Conservation (phyloP, 768 basidiomycete genomes). For the Imleria badia region DNA sequence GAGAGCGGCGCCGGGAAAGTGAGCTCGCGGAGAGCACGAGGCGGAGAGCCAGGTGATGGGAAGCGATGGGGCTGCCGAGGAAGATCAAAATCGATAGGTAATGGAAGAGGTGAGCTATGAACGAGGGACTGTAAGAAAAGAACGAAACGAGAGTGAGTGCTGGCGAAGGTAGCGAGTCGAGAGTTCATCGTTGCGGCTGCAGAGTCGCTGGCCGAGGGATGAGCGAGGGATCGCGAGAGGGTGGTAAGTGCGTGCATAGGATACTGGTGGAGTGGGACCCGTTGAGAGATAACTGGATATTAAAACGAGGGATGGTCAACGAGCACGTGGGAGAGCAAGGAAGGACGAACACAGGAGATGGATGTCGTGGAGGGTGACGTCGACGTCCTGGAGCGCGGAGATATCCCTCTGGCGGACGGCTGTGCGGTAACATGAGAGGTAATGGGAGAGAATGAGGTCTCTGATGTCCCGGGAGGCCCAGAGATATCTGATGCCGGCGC, state of each 20-base stretch:
- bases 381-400: constrained; percentile 44
- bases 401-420: constrained; percentile 43
- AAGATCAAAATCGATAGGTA: constrained; percentile 46
- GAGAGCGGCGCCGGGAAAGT: constrained; percentile 76
- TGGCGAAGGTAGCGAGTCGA: constrained; percentile 48
- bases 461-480: constrained; percentile 34
- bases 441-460: constrained; percentile 44
- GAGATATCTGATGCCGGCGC: constrained; percentile 33
- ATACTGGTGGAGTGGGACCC: constrained; percentile 64
- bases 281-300: constrained; percentile 60
- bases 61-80: constrained; percentile 28
- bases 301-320: constrained; percentile 5
- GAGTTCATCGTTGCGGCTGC: constrained; percentile 20
- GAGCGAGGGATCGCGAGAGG: constrained; percentile 39
- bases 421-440: constrained; percentile 56
- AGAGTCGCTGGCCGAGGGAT: constrained; percentile 33
- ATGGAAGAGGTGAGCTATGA: constrained; percentile 54
- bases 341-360: constrained; percentile 60
- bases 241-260: constrained; percentile 63
- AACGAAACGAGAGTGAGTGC: constrained; percentile 72
- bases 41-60: constrained; percentile 22
- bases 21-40: constrained; percentile 50
- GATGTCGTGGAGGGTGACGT: constrained; percentile 57
- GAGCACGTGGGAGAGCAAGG: constrained; percentile 7
- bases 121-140: constrained; percentile 71